phyloP scores from a whole-genome alignment of 2,329 filamentous ascomycete species.

The Calycina herbarum region DNA sequence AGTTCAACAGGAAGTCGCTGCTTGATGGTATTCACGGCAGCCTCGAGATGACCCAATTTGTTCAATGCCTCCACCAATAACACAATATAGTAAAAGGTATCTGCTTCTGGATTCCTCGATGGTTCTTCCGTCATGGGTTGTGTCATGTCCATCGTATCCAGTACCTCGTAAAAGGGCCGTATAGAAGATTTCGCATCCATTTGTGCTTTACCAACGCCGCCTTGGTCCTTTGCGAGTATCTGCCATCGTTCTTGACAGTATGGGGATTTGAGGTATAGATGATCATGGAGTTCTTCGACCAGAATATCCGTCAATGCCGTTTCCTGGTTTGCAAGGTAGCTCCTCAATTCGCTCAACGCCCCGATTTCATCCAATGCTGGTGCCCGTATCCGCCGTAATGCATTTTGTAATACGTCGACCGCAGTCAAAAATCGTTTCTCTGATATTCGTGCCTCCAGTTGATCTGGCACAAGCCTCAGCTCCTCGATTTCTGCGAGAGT shows the following conservation, averaged over 20 bases:
- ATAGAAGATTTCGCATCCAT: constrained; percentile 45
- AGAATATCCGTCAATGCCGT: constrained; percentile 88
- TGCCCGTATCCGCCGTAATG: constrained; percentile 77
- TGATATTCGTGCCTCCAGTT: constrained; percentile 89
- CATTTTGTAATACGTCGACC: constrained; percentile 88
- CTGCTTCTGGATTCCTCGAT: constrained; percentile 88
- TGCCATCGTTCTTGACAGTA: constrained; percentile 98
- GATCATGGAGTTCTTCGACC: constrained; percentile 95
- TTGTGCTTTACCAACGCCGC: constrained; percentile 45
- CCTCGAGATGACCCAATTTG: constrained; percentile 81
- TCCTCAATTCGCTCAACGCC: constrained; percentile 79
- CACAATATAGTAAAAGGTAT: constrained; percentile 91
- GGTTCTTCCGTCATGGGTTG: constrained; percentile 76
- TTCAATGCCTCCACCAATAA: constrained; percentile 87
- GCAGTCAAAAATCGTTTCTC: constrained; percentile 94
- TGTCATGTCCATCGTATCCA: constrained; percentile 62
- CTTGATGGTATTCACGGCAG: constrained; percentile 86
- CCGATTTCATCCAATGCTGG: constrained; percentile 91
- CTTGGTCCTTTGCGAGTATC: constrained; percentile 68
- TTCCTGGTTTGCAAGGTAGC: constrained; percentile 92
- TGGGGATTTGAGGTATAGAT: constrained; percentile 94
- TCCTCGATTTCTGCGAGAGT: constrained; percentile 83
- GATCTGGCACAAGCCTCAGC: constrained; percentile 83
- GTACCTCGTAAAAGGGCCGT: constrained; percentile 56
- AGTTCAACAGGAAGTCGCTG: constrained; percentile 91